These are phyloP conservation scores for Amniculicola lignicola DNA, from an alignment of 495 filamentous ascomycete species.

Conservation along the genomic window DNA sequence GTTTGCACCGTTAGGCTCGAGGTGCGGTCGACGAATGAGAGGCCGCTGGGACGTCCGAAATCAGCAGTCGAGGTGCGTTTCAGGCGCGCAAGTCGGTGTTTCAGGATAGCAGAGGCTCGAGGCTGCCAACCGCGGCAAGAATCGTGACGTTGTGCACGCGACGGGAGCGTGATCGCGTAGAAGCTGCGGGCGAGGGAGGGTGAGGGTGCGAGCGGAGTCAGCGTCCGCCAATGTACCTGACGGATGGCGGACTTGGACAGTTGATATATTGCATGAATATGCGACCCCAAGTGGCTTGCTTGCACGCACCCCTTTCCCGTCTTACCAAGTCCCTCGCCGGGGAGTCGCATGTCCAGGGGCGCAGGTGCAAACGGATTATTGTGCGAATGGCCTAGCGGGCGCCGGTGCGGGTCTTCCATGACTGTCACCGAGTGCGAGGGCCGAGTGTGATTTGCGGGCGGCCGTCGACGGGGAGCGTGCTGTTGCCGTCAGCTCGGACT, in stretches of 20 bases:
- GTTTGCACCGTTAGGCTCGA: background rate
- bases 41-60: slow-evolving; percentile 6
- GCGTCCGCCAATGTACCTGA: too few relatives aligned
- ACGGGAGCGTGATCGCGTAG: too few relatives aligned
- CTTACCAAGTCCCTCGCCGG: background rate
- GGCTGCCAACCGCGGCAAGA: background rate
- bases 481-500: slow-evolving; percentile 13
- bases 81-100: slow-evolving; percentile 22
- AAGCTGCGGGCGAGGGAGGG: too few relatives aligned
- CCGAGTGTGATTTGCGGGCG: background rate
- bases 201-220: too few relatives aligned
- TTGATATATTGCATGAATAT: background rate
- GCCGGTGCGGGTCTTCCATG: too few relatives aligned
- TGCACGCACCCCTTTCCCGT: background rate
- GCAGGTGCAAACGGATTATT: slow-evolving; percentile 1
- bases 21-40: slow-evolving; percentile 17
- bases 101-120: slow-evolving; percentile 19
- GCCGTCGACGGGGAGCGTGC: background rate
- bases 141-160: background rate
- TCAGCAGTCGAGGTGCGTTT: slow-evolving; percentile 27
- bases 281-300: background rate
- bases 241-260: too few relatives aligned
- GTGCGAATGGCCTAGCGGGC: too few relatives aligned
- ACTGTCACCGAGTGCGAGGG: too few relatives aligned
- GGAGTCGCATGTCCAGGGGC: slow-evolving; percentile 4